Conservation (phyloP, 768 basidiomycete genomes). For the Termitomyces sp. region DNA sequence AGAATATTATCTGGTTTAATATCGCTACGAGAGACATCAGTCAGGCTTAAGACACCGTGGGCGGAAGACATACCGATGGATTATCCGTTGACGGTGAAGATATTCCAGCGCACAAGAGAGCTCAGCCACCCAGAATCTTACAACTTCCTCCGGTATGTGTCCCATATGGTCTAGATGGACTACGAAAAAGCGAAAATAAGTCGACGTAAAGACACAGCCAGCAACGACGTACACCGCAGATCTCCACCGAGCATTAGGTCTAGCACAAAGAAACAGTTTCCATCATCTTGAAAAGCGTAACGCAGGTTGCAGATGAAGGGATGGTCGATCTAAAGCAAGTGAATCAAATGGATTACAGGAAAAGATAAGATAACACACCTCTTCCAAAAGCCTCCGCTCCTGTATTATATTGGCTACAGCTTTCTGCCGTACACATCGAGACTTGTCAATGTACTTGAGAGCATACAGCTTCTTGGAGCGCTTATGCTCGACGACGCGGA, state of each 20-base stretch:
- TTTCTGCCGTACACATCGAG: constrained; percentile 85
- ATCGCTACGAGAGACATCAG: constrained; percentile 49
- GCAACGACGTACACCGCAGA: constrained; percentile 65
- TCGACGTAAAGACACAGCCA: constrained; percentile 1
- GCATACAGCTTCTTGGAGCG: constrained; percentile 88
- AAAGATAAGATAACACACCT: constrained; percentile 43
- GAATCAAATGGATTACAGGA: constrained; percentile 5
- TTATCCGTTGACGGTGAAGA: constrained; percentile 86
- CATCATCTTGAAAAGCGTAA: constrained; percentile 96
- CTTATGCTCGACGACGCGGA: constrained; percentile 96
- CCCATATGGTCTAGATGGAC: constrained; percentile 80
- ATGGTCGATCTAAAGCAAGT: constrained; percentile 65
- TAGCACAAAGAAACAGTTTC: constrained; percentile 96
- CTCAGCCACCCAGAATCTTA: constrained; percentile 89
- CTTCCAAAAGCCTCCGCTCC: constrained; percentile 87
- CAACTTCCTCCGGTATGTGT: constrained; percentile 61
- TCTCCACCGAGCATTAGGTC: constrained; percentile 97
- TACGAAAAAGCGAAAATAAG: constrained; percentile 22
- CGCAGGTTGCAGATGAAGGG: constrained; percentile 87
- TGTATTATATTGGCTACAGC: constrained; percentile 92
- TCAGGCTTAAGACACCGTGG: constrained; percentile 1
- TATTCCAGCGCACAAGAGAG: constrained; percentile 81
- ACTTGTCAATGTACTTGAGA: constrained; percentile 97
- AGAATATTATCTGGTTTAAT: constrained; percentile 97
- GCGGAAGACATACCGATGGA: constrained; percentile 73